Percentiles rank a stretch among this genome's conserved stretches.
phyloP scores from a whole-genome alignment of 306 rosid species.

The Morella rubra region DNA sequence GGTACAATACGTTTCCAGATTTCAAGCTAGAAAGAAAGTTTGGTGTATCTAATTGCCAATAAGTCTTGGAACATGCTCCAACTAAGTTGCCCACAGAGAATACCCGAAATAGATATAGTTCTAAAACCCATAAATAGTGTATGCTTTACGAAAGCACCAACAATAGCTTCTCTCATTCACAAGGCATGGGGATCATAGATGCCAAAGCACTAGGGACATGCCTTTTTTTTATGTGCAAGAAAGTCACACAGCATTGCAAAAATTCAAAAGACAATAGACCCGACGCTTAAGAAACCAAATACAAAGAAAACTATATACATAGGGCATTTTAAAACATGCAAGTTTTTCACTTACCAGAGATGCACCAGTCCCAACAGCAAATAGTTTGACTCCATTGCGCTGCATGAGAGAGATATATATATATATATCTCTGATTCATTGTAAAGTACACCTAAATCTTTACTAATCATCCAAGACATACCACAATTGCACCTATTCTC shows the following conservation, averaged over 20 bases:
- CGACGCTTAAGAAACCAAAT: background rate
- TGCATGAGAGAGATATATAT: slow-evolving; percentile 30
- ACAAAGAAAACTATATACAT: background rate
- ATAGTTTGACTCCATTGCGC: slow-evolving; percentile 92
- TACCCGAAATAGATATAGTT: background rate
- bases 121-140: background rate
- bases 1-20: background rate
- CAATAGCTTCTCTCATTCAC: background rate
- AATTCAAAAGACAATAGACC: background rate
- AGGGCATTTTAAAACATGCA: slow-evolving; percentile 1
- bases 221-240: background rate
- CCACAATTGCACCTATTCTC: slow-evolving; percentile 66
- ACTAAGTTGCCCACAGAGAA: background rate
- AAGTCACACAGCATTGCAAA: background rate
- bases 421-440: background rate
- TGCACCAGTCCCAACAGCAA: slow-evolving; percentile 84
- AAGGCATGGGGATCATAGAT: background rate
- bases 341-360: slow-evolving; percentile 67
- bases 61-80: background rate
- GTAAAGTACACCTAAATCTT: slow-evolving; percentile 1
- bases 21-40: background rate
- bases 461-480: slow-evolving; percentile 28
- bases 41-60: background rate
- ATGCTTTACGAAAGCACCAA: background rate
- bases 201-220: background rate